phyloP scores from a whole-genome alignment of 192 early-diverging fungal species.

The Rhizophlyctis rosea region DNA sequence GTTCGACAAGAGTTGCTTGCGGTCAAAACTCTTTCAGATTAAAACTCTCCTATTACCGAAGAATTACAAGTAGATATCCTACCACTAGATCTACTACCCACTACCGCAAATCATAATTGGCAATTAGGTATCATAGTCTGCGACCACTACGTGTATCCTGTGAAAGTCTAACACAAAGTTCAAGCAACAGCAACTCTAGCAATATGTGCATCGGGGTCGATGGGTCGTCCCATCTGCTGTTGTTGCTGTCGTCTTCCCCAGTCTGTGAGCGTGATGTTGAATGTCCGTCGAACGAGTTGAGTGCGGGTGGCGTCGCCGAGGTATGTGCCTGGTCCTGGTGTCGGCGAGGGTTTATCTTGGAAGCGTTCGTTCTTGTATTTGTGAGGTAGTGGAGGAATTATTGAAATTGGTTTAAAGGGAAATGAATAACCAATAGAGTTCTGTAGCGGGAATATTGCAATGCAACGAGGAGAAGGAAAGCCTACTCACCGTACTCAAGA shows the following conservation, averaged over 20 bases:
- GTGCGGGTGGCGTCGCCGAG: constrained; percentile 34
- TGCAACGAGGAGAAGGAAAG: not conserved
- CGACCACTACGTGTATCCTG: too few relatives aligned
- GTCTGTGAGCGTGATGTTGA: constrained; percentile 50
- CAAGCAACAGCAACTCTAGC: too few relatives aligned
- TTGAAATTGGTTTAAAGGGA: not conserved
- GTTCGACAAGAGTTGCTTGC: too few relatives aligned
- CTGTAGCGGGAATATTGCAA: not conserved
- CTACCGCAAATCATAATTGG: too few relatives aligned
- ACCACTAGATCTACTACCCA: too few relatives aligned
- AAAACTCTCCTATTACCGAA: too few relatives aligned
- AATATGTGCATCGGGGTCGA: too few relatives aligned
- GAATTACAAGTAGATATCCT: too few relatives aligned
- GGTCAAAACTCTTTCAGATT: too few relatives aligned
- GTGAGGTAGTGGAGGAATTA: not conserved
- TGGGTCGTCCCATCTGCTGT: too few relatives aligned
- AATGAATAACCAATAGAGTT: not conserved
- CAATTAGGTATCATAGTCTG: too few relatives aligned
- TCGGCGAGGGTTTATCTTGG: constrained; percentile 12
- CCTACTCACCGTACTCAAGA: constrained; percentile 41
- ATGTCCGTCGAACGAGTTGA: constrained; percentile 46
- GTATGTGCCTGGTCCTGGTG: constrained; percentile 50
- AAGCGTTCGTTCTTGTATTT: constrained; percentile 45
- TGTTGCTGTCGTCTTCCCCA: constrained; percentile 32
- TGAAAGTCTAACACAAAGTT: too few relatives aligned